phyloP scores from a whole-genome alignment of 345 rosid species.

The Lepidium sativum region DNA sequence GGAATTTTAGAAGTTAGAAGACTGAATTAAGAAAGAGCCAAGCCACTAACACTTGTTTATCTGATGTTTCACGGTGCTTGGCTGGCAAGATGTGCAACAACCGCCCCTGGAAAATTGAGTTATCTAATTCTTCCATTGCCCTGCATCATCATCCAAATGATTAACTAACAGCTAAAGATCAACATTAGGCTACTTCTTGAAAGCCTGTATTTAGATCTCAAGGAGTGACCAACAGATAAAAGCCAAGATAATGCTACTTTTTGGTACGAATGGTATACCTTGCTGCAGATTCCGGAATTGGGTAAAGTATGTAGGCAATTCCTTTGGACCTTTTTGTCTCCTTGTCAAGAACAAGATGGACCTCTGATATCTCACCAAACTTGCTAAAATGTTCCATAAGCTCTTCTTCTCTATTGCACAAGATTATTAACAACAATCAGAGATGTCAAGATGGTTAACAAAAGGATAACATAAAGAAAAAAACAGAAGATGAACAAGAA shows the following conservation, averaged over 20 bases:
- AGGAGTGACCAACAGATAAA: not conserved
- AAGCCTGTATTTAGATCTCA: not conserved
- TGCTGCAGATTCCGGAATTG: conserved; percentile 57
- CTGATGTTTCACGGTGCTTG: conserved; percentile 36
- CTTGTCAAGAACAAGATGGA: conserved; percentile 81
- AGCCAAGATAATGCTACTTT: not conserved
- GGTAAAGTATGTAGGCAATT: conserved; percentile 63
- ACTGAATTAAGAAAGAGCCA: not conserved
- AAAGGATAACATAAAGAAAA: not conserved
- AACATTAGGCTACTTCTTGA: not conserved
- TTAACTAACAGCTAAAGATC: not conserved
- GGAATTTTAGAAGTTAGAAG: not conserved
- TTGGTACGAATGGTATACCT: conserved; percentile 39
- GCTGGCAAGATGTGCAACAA: conserved; percentile 84
- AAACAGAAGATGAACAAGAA: not conserved
- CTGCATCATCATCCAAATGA: conserved; percentile 36
- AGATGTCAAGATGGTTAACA: not conserved
- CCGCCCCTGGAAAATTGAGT: conserved; percentile 81
- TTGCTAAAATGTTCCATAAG: conserved; percentile 60
- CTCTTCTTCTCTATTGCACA: conserved; percentile 69
- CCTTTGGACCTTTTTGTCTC: conserved; percentile 91
- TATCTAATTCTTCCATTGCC: conserved; percentile 72
- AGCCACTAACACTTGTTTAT: conserved; percentile 48
- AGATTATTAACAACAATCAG: conserved; percentile 3
- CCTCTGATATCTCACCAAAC: conserved; percentile 59